These are phyloP conservation scores for Rheum nobile DNA, from an alignment of 148 eudicot species.

Conservation along the genomic window DNA sequence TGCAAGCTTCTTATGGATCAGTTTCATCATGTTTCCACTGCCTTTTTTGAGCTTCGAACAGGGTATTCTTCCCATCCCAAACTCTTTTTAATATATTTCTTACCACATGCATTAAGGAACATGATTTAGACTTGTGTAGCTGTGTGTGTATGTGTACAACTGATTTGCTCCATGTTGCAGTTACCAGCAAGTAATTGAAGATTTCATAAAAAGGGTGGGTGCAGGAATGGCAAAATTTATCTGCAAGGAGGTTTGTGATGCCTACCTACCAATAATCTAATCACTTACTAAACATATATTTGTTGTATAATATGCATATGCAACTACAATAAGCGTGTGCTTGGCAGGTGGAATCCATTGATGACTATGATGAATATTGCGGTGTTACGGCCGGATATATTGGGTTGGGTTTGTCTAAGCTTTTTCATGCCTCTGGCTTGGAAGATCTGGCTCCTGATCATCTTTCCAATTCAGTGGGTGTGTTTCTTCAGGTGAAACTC, in stretches of 20 bases:
- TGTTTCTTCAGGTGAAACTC: constrained; percentile 82
- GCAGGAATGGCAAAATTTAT: constrained; percentile 96
- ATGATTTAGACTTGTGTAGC: background rate
- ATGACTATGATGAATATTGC: constrained; percentile 91
- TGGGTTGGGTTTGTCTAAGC: constrained; percentile 84
- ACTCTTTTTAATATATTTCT: background rate
- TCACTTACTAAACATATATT: too few relatives aligned
- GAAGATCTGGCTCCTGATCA: constrained; percentile 58
- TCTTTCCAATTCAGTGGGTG: constrained; percentile 79
- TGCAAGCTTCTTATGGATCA: constrained; percentile 95
- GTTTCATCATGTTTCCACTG: constrained; percentile 80
- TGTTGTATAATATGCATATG: too few relatives aligned
- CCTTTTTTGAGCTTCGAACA: constrained; percentile 73
- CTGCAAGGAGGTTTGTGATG: constrained; percentile 64
- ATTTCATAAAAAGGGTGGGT: constrained; percentile 74
- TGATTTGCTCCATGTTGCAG: constrained; percentile 25
- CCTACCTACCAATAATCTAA: background rate
- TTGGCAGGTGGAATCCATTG: constrained; percentile 72
- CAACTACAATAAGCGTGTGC: background rate
- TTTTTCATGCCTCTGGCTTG: constrained; percentile 72
- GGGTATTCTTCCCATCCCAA: constrained; percentile 23
- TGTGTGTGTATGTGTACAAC: background rate
- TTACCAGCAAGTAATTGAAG: constrained; percentile 75
- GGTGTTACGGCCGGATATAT: constrained; percentile 86
- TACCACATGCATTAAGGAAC: background rate